Evolutionary conservation across 2,329 filamentous ascomycete species (phyloP), one percentile per base, ranked within the genome.

Genomic region (Hymenoscyphus albidus): DNA sequence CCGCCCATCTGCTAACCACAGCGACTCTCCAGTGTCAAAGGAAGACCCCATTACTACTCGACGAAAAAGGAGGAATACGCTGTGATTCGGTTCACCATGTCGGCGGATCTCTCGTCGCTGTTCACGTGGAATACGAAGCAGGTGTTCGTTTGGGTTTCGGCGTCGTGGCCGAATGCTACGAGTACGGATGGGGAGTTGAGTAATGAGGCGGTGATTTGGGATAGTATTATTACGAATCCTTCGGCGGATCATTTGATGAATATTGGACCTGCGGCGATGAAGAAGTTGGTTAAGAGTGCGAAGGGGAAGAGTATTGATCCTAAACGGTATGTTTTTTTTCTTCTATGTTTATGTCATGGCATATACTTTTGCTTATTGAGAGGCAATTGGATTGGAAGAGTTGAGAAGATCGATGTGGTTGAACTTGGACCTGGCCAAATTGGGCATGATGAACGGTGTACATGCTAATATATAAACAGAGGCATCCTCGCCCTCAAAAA

Each of bases 121-220:
- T 98, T 98, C 85, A 96, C 91, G 75, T 99, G 94, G 95, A 99
- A 99, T 83, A 99, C 96, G 22, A 99, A 99, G 79, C 92, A 98
- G 80, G 81, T 99, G 74, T 99, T 98, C 80, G 88, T 97, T 77
- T 99, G 97, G 81, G 88, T 99, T 65, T 94, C 92, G 63, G 94
- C 94, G 62, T 88, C 88, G 72, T 89, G 87, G 87, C 80, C 82
- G 55, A 71, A 77, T 35, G 70, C 72, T 44, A 73, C 68, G 40
- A 68, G 70, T 5, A 61, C 66, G 61, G 35, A 35, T 35, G 35
- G 48, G 18, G 71, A 64, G 56, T 79, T 68, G 10, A 65, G 65
- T 7, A 89, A 89, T 78, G 85, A 93, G 78, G 91, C 91, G 71
- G 89, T 97, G 68, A 94, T 99, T 79, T 98, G 94, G 95, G 94